phyloP scores from a whole-genome alignment of 371 early-diverging fungal species.

The Mortierella sp. region DNA sequence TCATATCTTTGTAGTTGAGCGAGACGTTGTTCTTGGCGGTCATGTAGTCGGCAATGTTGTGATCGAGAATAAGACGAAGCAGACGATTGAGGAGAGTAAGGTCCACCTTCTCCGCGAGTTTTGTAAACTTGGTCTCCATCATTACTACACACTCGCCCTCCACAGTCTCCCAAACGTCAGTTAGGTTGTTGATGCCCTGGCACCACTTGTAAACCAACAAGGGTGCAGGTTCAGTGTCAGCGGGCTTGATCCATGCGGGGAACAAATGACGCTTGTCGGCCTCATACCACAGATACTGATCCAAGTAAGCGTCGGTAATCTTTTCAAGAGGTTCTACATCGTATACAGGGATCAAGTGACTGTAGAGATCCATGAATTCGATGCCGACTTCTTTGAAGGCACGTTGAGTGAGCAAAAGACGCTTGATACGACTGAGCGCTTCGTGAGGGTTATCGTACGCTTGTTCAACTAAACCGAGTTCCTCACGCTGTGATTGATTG shows the following conservation, averaged over 20 bases:
- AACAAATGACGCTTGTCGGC: conserved; percentile 91
- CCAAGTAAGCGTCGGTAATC: conserved; percentile 98
- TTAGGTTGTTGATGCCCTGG: conserved; percentile 97
- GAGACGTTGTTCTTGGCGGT: conserved; percentile 98
- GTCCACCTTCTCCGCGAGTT: conserved; percentile 98
- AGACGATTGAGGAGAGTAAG: conserved; percentile 96
- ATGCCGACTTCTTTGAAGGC: conserved; percentile 99
- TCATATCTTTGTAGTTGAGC: conserved; percentile 99
- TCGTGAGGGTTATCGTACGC: conserved; percentile 98
- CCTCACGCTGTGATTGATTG: conserved; percentile 97
- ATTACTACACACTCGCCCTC: conserved; percentile 95
- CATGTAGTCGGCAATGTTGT: conserved; percentile 99
- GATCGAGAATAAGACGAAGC: conserved; percentile 96
- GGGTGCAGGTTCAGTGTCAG: conserved; percentile 97
- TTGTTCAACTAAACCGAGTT: conserved; percentile 97
- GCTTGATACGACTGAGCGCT: conserved; percentile 95
- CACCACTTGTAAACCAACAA: conserved; percentile 98
- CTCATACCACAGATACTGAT: conserved; percentile 99
- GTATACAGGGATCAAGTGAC: conserved; percentile 96
- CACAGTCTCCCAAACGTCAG: conserved; percentile 94
- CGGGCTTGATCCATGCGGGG: conserved; percentile 98
- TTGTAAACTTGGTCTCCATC: conserved; percentile 93
- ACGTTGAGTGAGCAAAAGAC: conserved; percentile 95
- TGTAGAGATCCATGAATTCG: conserved; percentile 98
- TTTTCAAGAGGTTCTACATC: conserved; percentile 98